phyloP scores from a whole-genome alignment of 306 rosid species.

The Comarum palustre region DNA sequence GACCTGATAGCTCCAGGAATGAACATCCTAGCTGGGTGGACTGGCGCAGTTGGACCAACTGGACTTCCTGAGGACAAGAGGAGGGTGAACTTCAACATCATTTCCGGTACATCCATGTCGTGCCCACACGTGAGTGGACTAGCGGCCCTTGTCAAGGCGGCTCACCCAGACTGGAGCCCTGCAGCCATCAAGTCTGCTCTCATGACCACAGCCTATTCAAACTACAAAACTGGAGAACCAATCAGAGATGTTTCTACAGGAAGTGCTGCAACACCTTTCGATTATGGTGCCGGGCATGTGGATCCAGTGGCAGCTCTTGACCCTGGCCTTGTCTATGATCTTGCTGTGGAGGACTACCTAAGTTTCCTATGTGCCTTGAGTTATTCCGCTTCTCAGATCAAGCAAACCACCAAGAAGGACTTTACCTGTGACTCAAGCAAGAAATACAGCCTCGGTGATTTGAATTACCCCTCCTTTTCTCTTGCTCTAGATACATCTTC shows the following conservation, averaged over 20 bases:
- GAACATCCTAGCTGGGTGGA: slow-evolving; percentile 93
- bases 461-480: slow-evolving; percentile 87
- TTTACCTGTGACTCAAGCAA: slow-evolving; percentile 52
- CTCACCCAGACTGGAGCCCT: slow-evolving; percentile 85
- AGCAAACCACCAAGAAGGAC: slow-evolving; percentile 39
- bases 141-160: slow-evolving; percentile 70
- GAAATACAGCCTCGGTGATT: slow-evolving; percentile 57
- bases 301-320: slow-evolving; percentile 78
- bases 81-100: slow-evolving; percentile 63
- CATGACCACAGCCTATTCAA: slow-evolving; percentile 81
- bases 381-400: slow-evolving; percentile 49
- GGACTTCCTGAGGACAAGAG: slow-evolving; percentile 48
- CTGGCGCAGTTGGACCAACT: slow-evolving; percentile 59
- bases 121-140: slow-evolving; percentile 93
- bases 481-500: slow-evolving; percentile 64
- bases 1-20: slow-evolving; percentile 95
- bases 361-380: slow-evolving; percentile 77
- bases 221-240: slow-evolving; percentile 53
- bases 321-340: slow-evolving; percentile 84
- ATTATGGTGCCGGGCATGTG: slow-evolving; percentile 85
- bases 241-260: slow-evolving; percentile 62
- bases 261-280: slow-evolving; percentile 67
- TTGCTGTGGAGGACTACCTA: slow-evolving; percentile 56
- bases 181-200: slow-evolving; percentile 85
- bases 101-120: slow-evolving; percentile 96